phyloP scores from a whole-genome alignment of 2,329 filamentous ascomycete genomes.

The Trichophyton mentagrophytes region DNA sequence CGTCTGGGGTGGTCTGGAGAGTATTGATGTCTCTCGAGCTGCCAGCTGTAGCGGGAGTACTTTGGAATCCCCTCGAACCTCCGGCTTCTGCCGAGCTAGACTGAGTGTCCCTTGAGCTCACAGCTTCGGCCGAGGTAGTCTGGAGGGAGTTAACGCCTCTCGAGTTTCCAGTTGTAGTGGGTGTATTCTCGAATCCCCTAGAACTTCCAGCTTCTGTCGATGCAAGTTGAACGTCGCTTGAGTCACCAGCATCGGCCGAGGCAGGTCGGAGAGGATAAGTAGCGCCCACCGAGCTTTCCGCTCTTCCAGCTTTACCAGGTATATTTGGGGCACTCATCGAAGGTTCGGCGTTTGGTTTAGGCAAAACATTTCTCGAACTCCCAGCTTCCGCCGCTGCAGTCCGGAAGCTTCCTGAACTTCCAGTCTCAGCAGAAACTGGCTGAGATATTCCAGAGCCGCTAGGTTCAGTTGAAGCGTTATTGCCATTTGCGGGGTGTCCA shows the following conservation, averaged over 20 bases:
- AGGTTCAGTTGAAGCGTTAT: too few species aligned
- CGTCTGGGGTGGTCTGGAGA: background rate
- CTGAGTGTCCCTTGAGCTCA: background rate
- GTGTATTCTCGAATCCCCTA: too few species aligned
- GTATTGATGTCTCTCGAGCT: background rate
- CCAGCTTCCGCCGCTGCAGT: background rate
- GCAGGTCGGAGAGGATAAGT: too few species aligned
- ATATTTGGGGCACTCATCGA: too few species aligned
- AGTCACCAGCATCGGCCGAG: background rate
- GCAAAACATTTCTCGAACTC: background rate
- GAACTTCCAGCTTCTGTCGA: background rate
- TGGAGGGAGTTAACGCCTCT: background rate
- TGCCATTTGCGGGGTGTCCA: too few species aligned
- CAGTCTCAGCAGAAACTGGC: too few species aligned
- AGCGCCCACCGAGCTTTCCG: too few species aligned
- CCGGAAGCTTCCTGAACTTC: too few species aligned
- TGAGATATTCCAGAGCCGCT: too few species aligned
- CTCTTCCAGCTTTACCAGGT: too few species aligned
- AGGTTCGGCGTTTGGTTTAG: background rate
- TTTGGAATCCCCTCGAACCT: background rate
- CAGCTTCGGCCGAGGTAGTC: background rate
- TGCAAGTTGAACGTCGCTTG: background rate
- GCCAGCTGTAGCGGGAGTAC: background rate
- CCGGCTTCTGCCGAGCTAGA: background rate
- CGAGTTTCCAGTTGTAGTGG: background rate